phyloP scores from a whole-genome alignment of 208 protist species.

The Angomonas ambiguus region DNA sequence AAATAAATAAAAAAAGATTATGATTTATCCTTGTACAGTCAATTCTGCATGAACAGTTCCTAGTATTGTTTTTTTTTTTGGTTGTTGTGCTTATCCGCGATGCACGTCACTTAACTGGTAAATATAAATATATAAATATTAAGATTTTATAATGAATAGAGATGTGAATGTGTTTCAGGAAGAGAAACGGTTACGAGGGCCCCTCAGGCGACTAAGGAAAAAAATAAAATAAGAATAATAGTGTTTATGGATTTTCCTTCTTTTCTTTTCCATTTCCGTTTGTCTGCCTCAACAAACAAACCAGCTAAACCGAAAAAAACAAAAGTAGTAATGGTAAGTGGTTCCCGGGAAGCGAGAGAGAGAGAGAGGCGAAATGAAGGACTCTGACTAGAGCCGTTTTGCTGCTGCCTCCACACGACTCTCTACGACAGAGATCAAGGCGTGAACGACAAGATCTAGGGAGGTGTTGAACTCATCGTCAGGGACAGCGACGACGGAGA shows the following conservation, averaged over 20 bases:
- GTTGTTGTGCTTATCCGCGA: conserved; percentile 13
- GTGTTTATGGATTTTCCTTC: neutral
- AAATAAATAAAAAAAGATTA: neutral
- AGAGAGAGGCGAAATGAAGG: neutral
- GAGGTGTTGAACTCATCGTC: conserved; percentile 63
- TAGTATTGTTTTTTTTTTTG: conserved; percentile 7
- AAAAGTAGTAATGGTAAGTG: too few relatives aligned
- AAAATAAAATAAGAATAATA: neutral
- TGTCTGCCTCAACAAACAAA: too few relatives aligned
- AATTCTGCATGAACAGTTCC: neutral
- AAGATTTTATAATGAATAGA: neutral
- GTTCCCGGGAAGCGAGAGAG: too few relatives aligned
- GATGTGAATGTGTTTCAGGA: too few relatives aligned
- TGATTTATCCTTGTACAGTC: neutral
- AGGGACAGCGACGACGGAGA: conserved; percentile 69
- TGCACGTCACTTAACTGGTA: too few relatives aligned
- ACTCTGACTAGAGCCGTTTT: conserved; percentile 30
- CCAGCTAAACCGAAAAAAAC: too few relatives aligned
- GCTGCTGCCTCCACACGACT: conserved; percentile 63
- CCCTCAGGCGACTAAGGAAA: too few relatives aligned
- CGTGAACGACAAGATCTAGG: conserved; percentile 61
- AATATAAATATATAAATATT: too few relatives aligned
- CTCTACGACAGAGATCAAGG: conserved; percentile 62
- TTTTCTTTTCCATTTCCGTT: conserved; percentile 14
- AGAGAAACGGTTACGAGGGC: too few relatives aligned